Evolutionary conservation across 495 filamentous ascomycete genomes (phyloP).

Genomic region (Talaromyces nanjingensis): DNA sequence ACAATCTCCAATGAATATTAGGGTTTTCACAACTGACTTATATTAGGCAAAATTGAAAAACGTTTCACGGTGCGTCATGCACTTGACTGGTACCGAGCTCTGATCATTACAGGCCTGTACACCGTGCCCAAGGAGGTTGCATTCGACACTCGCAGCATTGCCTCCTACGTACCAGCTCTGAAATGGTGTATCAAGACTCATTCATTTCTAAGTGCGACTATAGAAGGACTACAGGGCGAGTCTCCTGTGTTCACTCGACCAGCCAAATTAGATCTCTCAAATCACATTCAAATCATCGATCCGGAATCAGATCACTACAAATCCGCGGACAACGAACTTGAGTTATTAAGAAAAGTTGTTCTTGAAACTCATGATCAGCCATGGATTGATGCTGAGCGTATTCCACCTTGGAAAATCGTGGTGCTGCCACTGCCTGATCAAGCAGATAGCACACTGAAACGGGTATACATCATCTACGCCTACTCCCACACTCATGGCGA

Average conservation of each 20-base stretch:
- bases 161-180: constrained; percentile 11
- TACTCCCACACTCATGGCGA: constrained; percentile 18
- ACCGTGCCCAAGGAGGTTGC: not conserved
- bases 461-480: constrained; percentile 12
- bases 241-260: constrained; percentile 9
- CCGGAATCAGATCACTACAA: not conserved
- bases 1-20: too few species aligned
- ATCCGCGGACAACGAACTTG: not conserved
- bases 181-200: constrained; percentile 14
- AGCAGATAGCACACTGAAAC: not conserved
- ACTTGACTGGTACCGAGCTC: constrained; percentile 13
- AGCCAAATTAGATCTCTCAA: constrained; percentile 6
- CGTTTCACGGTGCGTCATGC: constrained; percentile 15
- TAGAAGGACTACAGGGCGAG: constrained; percentile 11
- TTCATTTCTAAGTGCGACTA: constrained; percentile 12
- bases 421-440: constrained; percentile 10
- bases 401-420: constrained; percentile 15
- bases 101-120: constrained; percentile 14
- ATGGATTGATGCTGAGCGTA: constrained; percentile 10
- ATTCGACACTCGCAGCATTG: constrained; percentile 3
- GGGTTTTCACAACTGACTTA: too few species aligned
- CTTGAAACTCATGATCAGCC: constrained; percentile 11
- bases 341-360: constrained; percentile 6
- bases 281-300: constrained; percentile 12
- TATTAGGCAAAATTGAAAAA: constrained; percentile 15